Evolutionary conservation across 768 basidiomycete genomes (phyloP).

Genomic region (Tephrocybe sp.): DNA sequence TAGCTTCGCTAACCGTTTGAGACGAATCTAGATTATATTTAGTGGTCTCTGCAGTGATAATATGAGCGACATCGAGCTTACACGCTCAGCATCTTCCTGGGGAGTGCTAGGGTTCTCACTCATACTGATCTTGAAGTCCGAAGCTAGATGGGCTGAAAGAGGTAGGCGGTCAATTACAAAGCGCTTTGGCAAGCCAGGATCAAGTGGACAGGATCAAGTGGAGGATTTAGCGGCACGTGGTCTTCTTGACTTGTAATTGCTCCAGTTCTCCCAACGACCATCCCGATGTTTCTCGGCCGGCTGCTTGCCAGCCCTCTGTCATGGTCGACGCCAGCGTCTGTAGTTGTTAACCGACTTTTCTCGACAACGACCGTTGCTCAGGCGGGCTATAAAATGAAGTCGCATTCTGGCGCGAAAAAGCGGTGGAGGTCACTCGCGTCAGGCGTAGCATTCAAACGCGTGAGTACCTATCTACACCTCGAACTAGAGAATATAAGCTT

Average conservation of each 20-base stretch:
- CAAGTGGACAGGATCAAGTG: no score
- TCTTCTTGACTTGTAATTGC: no score
- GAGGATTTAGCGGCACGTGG: slow-evolving; percentile 15
- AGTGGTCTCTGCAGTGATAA: neutral
- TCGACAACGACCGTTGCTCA: slow-evolving; percentile 55
- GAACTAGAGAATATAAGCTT: neutral
- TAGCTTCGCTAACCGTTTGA: slow-evolving; percentile 88
- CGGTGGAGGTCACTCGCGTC: slow-evolving; percentile 73
- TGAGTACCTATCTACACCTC: slow-evolving; percentile 37
- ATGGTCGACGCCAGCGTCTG: slow-evolving; percentile 17
- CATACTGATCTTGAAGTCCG: slow-evolving; percentile 24
- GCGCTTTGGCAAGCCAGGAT: neutral
- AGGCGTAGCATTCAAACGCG: slow-evolving; percentile 70
- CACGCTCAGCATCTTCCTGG: slow-evolving; percentile 80
- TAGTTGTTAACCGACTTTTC: slow-evolving; percentile 41
- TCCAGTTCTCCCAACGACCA: neutral
- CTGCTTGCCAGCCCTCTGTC: slow-evolving; percentile 7
- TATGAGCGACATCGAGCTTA: slow-evolving; percentile 31
- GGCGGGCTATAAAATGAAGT: slow-evolving; percentile 77
- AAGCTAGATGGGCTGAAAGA: slow-evolving; percentile 9
- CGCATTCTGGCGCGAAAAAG: slow-evolving; percentile 81
- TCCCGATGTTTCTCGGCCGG: slow-evolving; percentile 14
- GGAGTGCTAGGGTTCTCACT: slow-evolving; percentile 47
- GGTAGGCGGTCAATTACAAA: slow-evolving; percentile 1
- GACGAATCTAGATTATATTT: slow-evolving; percentile 64